Conservation (phyloP, 257 asterid species). For the Gynochthodes officinalis region DNA sequence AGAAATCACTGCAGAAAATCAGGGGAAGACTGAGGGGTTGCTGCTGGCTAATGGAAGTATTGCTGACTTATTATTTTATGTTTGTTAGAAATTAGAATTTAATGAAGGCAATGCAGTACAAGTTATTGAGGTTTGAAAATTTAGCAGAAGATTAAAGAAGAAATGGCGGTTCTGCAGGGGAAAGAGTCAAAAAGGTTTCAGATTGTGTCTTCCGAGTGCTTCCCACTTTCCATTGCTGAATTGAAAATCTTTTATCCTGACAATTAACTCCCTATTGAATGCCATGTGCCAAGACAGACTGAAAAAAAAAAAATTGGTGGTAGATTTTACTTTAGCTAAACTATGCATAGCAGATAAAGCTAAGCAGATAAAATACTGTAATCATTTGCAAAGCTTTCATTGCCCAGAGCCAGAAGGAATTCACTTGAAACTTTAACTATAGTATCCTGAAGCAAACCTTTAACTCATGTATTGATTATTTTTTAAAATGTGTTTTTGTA, state of each 20-base stretch:
- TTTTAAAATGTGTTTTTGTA: too few species aligned
- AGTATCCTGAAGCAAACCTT: too few species aligned
- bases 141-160: constrained; percentile 31
- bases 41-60: constrained; percentile 17
- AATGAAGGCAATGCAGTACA: not conserved
- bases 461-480: too few species aligned
- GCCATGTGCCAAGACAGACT: constrained; percentile 24
- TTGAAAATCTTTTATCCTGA: not conserved
- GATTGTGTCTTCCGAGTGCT: constrained; percentile 25
- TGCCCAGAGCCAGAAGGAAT: not conserved
- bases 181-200: constrained; percentile 28
- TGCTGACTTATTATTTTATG: too few species aligned
- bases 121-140: not conserved
- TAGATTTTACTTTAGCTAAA: constrained; percentile 2
- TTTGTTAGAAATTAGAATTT: too few species aligned
- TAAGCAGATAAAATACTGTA: not conserved
- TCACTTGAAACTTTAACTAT: not conserved
- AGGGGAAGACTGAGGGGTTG: not conserved
- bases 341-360: not conserved
- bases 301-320: not conserved
- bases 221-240: constrained; percentile 7
- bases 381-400: not conserved
- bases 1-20: constrained; percentile 18
- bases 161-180: not conserved
- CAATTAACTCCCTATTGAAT: constrained; percentile 8